Evolutionary conservation across 2,329 filamentous ascomycete genomes (phyloP), one percentile per base, ranked within the genome.

Genomic region (Trichoderma breve): DNA sequence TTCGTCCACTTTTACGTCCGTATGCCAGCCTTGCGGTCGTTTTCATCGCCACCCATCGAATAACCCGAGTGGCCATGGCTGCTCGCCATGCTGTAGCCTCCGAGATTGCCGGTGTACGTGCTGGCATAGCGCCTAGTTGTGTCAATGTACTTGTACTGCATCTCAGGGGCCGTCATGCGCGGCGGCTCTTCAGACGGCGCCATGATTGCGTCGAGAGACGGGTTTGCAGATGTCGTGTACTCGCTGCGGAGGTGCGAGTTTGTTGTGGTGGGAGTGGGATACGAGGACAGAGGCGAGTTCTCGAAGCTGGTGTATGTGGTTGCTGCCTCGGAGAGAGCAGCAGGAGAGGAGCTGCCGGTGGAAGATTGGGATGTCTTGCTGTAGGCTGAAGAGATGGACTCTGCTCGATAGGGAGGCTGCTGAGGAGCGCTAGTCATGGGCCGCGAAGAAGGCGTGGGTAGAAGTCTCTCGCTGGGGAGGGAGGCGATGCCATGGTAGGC

Each of bases 71-170:
- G 60, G 9, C 69, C 36, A 8, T 60, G 61, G 36, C 62, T 66
- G 34, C 61, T 47, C 18, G 61, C 18, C 18, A 73, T 63, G 18
- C 71, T 63, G 15, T 73, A 71, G 21, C 53, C 21, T 1, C 66
- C 71, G 12, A 72, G 21, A 28, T 43, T 39, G 9, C 39, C 47
- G 5, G 51, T 66, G 14, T 73, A 73, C 18, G 69, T 55, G 55
- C 61, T 71, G 7, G 47, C 28, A 32, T 71, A 71, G 21, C 57
- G 62, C 7, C 70, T 57, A 15, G 78, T 79, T 30, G 78, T 78
- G 62, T 80, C 79, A 4, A 74, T 75, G 72, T 80, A 81, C 66
- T 79, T 77, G 75, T 81, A 81, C 26, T 76, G 73, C 71, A 80
- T 76, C 36, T 79, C 63, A 64, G 76, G 51, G 57, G 73, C 70